These are phyloP conservation scores for Thalassiosira delicatula DNA, from an alignment of 352 stramenopile species.

Conservation along the genomic window DNA sequence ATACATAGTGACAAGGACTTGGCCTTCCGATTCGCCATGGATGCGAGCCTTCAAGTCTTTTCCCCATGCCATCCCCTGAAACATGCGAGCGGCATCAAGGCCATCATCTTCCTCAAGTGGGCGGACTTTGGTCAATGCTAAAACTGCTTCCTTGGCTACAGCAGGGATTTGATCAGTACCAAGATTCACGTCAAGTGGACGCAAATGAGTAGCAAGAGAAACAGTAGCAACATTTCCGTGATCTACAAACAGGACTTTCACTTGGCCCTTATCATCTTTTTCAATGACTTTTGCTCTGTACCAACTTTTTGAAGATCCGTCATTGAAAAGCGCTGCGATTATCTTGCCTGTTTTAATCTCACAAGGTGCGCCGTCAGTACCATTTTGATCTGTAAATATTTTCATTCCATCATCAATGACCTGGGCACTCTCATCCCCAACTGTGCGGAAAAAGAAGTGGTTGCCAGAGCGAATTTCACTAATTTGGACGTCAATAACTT, in stretches of 20 bases:
- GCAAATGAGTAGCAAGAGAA: slow-evolving; percentile 87
- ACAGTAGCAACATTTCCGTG: slow-evolving; percentile 92
- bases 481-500: slow-evolving; percentile 83
- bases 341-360: slow-evolving; percentile 90
- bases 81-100: slow-evolving; percentile 89
- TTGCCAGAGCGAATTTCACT: slow-evolving; percentile 93
- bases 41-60: slow-evolving; percentile 86
- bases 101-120: slow-evolving; percentile 90
- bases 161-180: slow-evolving; percentile 88
- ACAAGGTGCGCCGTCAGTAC: slow-evolving; percentile 88
- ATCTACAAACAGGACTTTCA: slow-evolving; percentile 93
- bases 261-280: slow-evolving; percentile 61
- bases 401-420: slow-evolving; percentile 94
- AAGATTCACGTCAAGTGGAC: slow-evolving; percentile 89
- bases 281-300: slow-evolving; percentile 91
- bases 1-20: slow-evolving; percentile 69
- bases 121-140: slow-evolving; percentile 77
- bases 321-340: slow-evolving; percentile 94
- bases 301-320: slow-evolving; percentile 91
- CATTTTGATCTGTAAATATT: slow-evolving; percentile 89
- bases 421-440: slow-evolving; percentile 87
- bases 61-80: slow-evolving; percentile 91
- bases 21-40: slow-evolving; percentile 78
- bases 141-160: slow-evolving; percentile 78
- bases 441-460: slow-evolving; percentile 93